Percentiles rank a stretch among this genome's conserved stretches.
Conservation (phyloP, 2,329 filamentous ascomycete species). For the Rachicladosporium sp. region DNA sequence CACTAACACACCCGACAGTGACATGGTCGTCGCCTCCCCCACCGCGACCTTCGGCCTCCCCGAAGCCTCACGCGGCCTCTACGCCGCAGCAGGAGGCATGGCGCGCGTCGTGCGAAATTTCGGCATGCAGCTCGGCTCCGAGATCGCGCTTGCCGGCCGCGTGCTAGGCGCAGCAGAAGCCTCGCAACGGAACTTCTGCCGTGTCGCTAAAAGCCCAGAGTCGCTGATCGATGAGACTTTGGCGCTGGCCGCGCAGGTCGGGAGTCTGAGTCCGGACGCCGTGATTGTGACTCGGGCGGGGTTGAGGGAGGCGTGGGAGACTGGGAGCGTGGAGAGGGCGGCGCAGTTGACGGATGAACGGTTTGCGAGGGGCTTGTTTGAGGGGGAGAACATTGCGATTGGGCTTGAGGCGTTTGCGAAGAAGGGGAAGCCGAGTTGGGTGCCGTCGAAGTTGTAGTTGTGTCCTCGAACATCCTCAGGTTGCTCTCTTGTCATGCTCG, state of each 20-base stretch:
- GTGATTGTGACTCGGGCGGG: constrained; percentile 64
- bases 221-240: constrained; percentile 23
- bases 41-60: constrained; percentile 55
- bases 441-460: constrained; percentile 28
- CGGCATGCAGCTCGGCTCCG: constrained; percentile 56
- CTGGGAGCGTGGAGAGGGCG: constrained; percentile 53
- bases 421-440: constrained; percentile 59
- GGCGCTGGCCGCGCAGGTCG: constrained; percentile 18
- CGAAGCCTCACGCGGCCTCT: constrained; percentile 59
- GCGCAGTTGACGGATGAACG: constrained; percentile 44
- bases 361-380: constrained; percentile 44
- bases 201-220: constrained; percentile 22
- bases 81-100: constrained; percentile 58
- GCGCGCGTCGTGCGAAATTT: constrained; percentile 53
- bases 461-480: too few species aligned
- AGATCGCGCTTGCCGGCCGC: constrained; percentile 56
- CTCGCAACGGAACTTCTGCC: constrained; percentile 16
- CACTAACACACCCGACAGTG: too few species aligned
- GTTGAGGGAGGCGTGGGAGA: constrained; percentile 60
- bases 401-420: constrained; percentile 65
- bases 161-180: constrained; percentile 49
- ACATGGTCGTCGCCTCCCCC: constrained; percentile 53
- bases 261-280: constrained; percentile 50
- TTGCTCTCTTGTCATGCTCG: too few species aligned
- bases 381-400: constrained; percentile 61